phyloP scores from a whole-genome alignment of 441 rosid genomes.

The Gossypium trilobum region DNA sequence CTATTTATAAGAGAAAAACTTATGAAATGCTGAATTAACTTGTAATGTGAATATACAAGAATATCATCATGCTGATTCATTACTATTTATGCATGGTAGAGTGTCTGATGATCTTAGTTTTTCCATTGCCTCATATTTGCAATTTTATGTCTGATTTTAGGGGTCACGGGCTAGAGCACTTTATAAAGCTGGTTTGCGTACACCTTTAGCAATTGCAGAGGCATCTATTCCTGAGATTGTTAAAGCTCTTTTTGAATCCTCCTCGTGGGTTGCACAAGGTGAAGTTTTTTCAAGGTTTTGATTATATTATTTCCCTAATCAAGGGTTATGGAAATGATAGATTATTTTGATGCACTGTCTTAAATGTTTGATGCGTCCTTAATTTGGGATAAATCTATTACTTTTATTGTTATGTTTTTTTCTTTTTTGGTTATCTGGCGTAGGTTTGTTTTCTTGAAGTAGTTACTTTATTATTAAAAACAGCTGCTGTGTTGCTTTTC shows the following conservation, averaged over 20 bases:
- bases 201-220: conserved; percentile 87
- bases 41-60: neutral
- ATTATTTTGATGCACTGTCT: neutral
- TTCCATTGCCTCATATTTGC: conserved; percentile 9
- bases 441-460: neutral
- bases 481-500: neutral
- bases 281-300: conserved; percentile 21
- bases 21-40: neutral
- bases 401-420: neutral
- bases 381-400: neutral
- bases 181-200: conserved; percentile 88
- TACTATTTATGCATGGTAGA: conserved; percentile 1
- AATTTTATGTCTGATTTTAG: conserved; percentile 29
- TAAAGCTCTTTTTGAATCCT: conserved; percentile 87
- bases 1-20: neutral
- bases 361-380: neutral
- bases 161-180: conserved; percentile 98
- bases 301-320: neutral
- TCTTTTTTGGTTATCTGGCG: neutral
- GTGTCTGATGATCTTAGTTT: neutral
- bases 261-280: conserved; percentile 86
- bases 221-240: conserved; percentile 79
- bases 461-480: neutral
- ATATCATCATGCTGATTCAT: neutral
- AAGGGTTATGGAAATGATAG: neutral